Evolutionary conservation across 2,329 filamentous ascomycete species (phyloP).

Genomic region (Furcasterigmium sp.): DNA sequence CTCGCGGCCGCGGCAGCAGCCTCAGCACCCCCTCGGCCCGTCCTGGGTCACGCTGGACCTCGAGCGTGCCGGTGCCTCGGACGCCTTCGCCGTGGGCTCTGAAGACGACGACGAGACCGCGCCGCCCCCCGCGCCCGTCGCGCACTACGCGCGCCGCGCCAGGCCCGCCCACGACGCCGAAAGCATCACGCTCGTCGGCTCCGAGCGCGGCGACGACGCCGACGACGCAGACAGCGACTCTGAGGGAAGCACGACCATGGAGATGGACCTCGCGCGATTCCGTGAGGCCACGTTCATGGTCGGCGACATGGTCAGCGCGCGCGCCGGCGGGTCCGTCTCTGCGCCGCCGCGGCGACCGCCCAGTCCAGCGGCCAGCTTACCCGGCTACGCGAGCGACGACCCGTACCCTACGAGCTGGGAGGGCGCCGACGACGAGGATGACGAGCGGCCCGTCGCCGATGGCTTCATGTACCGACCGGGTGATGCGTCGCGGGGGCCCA

Average conservation of each 20-base stretch:
- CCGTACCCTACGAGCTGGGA: neutral
- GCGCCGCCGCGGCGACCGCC: neutral
- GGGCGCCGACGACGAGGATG: too few species aligned
- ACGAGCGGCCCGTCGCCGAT: neutral
- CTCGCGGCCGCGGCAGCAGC: neutral
- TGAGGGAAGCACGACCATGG: constrained; percentile 1
- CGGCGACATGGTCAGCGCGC: neutral
- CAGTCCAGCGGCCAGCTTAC: neutral
- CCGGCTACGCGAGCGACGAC: constrained; percentile 3
- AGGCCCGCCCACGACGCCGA: neutral
- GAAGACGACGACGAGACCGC: neutral
- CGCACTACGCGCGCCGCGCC: neutral
- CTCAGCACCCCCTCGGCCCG: neutral
- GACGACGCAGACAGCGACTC: neutral
- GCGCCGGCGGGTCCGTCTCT: neutral
- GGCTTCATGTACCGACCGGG: neutral
- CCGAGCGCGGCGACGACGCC: neutral
- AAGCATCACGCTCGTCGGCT: constrained; percentile 3
- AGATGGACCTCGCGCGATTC: constrained; percentile 2
- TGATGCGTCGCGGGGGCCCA: neutral
- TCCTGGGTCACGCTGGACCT: neutral
- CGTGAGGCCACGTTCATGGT: constrained; percentile 1
- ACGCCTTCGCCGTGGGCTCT: neutral
- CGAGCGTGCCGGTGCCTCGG: too few species aligned
- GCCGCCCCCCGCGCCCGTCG: neutral